Base-by-base conservation (phyloP, 2,329 filamentous ascomycete species). In the Paraphaeosphaeria minitans region DNA sequence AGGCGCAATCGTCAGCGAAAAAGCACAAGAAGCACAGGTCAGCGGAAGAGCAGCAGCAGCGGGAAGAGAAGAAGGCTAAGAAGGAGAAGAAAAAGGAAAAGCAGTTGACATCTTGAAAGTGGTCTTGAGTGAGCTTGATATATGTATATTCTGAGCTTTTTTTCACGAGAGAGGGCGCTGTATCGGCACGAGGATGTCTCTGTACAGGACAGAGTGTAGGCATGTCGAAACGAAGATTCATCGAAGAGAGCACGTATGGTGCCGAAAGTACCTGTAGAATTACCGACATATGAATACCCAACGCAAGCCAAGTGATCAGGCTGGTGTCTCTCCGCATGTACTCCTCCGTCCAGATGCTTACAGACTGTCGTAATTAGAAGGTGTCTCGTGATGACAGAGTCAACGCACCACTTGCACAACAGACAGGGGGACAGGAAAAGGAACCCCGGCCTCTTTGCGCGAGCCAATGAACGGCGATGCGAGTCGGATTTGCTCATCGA, bases 1-100 rank as follows among this genome's bases (percentile, higher is more conserved):
- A 57, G 9, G 57, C 49, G 50, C 70, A 73, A 48, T 72, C 70
- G 49, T 63, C 72, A 1, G 70, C 70, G 43, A 78, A 78, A 69
- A 79, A 78, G 64, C 69, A 70, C 50, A 77, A 77, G 65, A 78
- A 77, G 66, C 69, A 73, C 35, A 71, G 68, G 53, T 71, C 73
- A 14, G 61, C 66, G 6, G 68, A 75, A 39, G 71, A 76, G 46
- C 61, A 68, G n/a, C 74, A 77, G 59, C 73, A 67, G 60, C 74
- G 68, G 53, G 75, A 73, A 58, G 73, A 76, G 60, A 79, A 74
- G 58, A 76, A 76, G 58, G 71, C 70, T 43, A 75, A 65, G 70
- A 78, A 73, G 62, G 70, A 67, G 62, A 75, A 66, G 61, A 75
- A 69, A 61, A 73, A 63, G 60, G 65, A 73, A 65, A 74, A 74